Evolutionary conservation across 352 stramenopile species (phyloP).

Genomic region (Phytopythium helicoides): DNA sequence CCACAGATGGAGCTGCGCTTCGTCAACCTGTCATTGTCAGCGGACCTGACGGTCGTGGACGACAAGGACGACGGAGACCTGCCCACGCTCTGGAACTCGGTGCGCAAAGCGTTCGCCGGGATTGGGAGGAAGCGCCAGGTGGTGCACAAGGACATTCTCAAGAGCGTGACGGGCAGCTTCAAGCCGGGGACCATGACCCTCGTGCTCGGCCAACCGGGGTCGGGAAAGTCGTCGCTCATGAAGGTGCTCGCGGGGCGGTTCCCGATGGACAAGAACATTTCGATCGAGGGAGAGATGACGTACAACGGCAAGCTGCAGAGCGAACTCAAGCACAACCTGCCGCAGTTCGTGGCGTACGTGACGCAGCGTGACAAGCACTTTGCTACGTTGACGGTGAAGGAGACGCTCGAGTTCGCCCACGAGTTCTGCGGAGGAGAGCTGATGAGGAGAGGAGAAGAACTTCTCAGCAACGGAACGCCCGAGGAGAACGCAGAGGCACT

Average conservation of each 20-base stretch:
- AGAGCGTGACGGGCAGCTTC: too few species aligned
- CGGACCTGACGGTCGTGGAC: conserved; percentile 30
- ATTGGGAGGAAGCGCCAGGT: conserved; percentile 18
- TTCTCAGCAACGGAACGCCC: conserved; percentile 27
- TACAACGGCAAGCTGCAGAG: conserved; percentile 39
- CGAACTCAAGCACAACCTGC: conserved; percentile 32
- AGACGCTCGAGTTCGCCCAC: conserved; percentile 61
- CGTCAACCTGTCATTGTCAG: conserved; percentile 42
- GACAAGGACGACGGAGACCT: too few species aligned
- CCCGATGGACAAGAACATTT: too few species aligned
- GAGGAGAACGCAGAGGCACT: conserved; percentile 42
- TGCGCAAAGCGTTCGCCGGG: conserved; percentile 26
- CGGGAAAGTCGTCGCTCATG: too few species aligned
- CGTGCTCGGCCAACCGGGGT: too few species aligned
- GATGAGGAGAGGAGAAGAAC: conserved; percentile 20
- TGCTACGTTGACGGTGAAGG: conserved; percentile 43
- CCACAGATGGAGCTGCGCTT: conserved; percentile 66
- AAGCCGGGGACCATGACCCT: too few species aligned
- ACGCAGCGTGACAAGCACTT: conserved; percentile 40
- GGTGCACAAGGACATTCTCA: too few species aligned
- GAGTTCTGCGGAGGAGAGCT: conserved; percentile 47
- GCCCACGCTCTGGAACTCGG: conserved; percentile 49
- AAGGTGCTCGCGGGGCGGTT: too few species aligned
- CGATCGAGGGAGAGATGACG: conserved; percentile 34
- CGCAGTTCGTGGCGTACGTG: conserved; percentile 54